Base-by-base conservation (phyloP, 2,329 filamentous ascomycete species). In the Fusarium hainanense region DNA sequence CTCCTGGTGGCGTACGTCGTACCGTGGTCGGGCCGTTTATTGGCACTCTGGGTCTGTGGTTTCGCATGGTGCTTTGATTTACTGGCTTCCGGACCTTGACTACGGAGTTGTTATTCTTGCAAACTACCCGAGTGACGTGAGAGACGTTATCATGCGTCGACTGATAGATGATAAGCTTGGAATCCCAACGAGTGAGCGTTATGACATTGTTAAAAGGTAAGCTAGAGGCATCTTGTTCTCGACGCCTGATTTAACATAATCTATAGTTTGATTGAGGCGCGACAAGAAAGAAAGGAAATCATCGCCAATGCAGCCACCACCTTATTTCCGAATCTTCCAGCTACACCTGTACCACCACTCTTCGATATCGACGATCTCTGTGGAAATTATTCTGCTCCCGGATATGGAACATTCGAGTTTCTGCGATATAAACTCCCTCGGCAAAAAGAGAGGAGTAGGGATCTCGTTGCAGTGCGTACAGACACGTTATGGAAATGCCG, bases 371-470 rank as follows among this genome's bases (percentile, higher is more conserved):
- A 51, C 6, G 25, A 3, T 3, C 59, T 78, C 21, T 68, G 73
- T 3, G 85, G 85, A 5, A 82, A 77, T 3, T 87, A 85, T 67
- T 80, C 74, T 63, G 78, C 85, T 55, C 78, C 79, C 3, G 83
- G 78, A 6, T 85, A 85, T 73, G 75, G 74, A 21, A 62, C 48
- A 3, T 50, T 79, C 13, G 58, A 66, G 1, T 59, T 79, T 20
- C 21, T 27, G 3, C 11, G 14, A 25, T 34, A 7, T 56, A 57
- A 3, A 62, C 18, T 37, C 0, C 18, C 34, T 2, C 5, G 18
- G 18, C 34, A 37, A 37, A 13, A 37, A 30, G 48, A 73, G 23
- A 58, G 51, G 3, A 37, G 34, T 37, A 37, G n/a, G 34, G 72
- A 75, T 2, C 71, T 79, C 3, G 60, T 75, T 6, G 73, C 72